A percentile compares a stretch with the other conserved stretches of the same genome.
Conservation (phyloP, 2,329 filamentous ascomycete species). For the Rhinocladiella similis region DNA sequence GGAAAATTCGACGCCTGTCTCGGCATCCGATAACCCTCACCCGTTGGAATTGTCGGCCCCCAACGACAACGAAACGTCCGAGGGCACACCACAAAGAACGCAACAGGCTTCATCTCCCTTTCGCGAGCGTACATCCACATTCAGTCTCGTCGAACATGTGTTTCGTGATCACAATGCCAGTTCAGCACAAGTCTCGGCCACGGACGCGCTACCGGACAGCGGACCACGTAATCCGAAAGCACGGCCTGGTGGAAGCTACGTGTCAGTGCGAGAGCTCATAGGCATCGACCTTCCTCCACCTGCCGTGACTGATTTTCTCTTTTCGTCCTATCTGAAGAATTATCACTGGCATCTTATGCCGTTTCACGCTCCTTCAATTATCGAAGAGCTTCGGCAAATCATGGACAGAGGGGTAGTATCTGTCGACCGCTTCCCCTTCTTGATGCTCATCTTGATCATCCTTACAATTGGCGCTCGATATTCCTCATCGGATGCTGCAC, state of each 20-base stretch:
- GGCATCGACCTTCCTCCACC: not conserved
- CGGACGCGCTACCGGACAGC: not conserved
- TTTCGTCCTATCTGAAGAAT: constrained; percentile 1
- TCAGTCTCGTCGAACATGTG: not conserved
- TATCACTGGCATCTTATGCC: constrained; percentile 1
- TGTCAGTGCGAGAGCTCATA: not conserved
- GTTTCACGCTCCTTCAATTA: not conserved
- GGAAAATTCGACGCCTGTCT: not conserved
- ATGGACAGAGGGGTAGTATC: not conserved
- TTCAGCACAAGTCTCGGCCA: not conserved
- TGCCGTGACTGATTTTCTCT: not conserved
- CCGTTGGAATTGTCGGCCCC: not conserved
- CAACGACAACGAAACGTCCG: not conserved
- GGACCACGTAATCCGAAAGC: not conserved
- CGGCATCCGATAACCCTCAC: not conserved
- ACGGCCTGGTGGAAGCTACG: not conserved
- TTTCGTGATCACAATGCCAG: not conserved
- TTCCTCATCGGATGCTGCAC: not conserved
- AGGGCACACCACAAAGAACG: not conserved
- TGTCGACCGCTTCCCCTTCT: not conserved
- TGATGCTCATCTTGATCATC: not conserved
- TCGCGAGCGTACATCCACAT: not conserved
- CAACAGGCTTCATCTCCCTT: not conserved
- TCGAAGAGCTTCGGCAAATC: not conserved
- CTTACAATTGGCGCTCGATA: not conserved